Conservation (phyloP, 2,329 filamentous ascomycete species). For the Colletotrichum sojae region DNA sequence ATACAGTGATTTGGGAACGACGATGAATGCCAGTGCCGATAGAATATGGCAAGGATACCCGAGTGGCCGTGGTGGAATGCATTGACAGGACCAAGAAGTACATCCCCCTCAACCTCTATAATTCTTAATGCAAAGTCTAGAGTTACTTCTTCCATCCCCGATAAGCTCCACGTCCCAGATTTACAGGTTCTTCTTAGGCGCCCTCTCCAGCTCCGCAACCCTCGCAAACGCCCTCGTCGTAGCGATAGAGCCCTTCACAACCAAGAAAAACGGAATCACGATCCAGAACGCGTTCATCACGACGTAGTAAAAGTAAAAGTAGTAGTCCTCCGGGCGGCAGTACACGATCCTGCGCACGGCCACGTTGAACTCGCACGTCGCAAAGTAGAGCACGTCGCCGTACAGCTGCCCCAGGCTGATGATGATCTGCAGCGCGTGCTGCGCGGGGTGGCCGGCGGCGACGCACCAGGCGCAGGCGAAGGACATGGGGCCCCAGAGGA, state of each 20-base stretch:
- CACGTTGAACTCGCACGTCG: constrained; percentile 61
- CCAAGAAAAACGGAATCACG: constrained; percentile 58
- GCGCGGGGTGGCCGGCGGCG: constrained; percentile 58
- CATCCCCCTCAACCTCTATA: too few species aligned
- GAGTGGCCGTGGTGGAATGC: too few species aligned
- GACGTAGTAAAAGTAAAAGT: constrained; percentile 69
- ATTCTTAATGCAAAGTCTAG: too few species aligned
- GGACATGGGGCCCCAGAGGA: constrained; percentile 68
- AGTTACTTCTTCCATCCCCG: too few species aligned
- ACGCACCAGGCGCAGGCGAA: constrained; percentile 62
- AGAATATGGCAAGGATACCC: too few species aligned
- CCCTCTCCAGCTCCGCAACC: constrained; percentile 42
- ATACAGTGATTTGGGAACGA: too few species aligned
- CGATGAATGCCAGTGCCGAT: too few species aligned
- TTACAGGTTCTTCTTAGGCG: constrained; percentile 25
- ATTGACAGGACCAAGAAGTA: too few species aligned
- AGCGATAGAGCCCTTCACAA: constrained; percentile 48
- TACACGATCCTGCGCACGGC: constrained; percentile 56
- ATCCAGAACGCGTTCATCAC: constrained; percentile 69
- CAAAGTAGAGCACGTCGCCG: constrained; percentile 67
- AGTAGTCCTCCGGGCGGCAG: constrained; percentile 65
- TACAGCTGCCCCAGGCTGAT: constrained; percentile 65
- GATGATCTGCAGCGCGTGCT: constrained; percentile 64
- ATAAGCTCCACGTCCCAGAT: too few species aligned
- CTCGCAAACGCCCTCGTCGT: constrained; percentile 47